Evolutionary conservation across 108 stramenopile genomes (phyloP), one percentile per base, ranked within the genome.

Genomic region (Skeletonema marinoi): DNA sequence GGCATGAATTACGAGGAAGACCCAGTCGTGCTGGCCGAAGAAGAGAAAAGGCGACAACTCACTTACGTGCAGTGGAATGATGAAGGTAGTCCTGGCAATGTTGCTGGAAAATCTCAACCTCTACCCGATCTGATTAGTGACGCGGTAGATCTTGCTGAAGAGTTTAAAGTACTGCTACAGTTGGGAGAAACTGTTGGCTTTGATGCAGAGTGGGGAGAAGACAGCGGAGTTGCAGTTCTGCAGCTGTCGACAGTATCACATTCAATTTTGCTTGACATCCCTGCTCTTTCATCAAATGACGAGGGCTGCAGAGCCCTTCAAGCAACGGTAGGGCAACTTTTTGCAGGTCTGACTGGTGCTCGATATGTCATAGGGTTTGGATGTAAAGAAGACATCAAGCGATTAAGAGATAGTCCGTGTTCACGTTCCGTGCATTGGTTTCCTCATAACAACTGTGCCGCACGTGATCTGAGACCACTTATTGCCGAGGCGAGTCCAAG

Each of bases 1-100:
- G 71, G 66, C 0, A 74, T 88, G 79, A 76, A 85, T 7, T 93
- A 89, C 68, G 68, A 78, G 9, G 77, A 84, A 50, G 88, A 89
- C 38, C 86, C 86, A 46, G 56, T 85, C 41, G 69, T 80, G 6
- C 67, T 88, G 46, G 63, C 77, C 63, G 54, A 68, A 32, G 89
- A 88, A 41, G 68, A 74, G 25, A 54, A 72, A 25, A 78, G 71
- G 56, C 44, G 90, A 69, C 73, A 85, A 70, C 58, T 81, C 54
- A 74, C 59, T 50, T 93, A 93, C 67, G 35, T 93, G 33, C 92
- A 93, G 75, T 93, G 86, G 86, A 86, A 89, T 54, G 90, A 93
- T 41, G 72, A 59, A 3, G 71, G 68, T 21, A 73, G 82, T 46
- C 82, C 76, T 48, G 82, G 82, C 4, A 33, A 56, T 25, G 6